Conservation (phyloP, 768 basidiomycete species). For the Dentipellis sp. region DNA sequence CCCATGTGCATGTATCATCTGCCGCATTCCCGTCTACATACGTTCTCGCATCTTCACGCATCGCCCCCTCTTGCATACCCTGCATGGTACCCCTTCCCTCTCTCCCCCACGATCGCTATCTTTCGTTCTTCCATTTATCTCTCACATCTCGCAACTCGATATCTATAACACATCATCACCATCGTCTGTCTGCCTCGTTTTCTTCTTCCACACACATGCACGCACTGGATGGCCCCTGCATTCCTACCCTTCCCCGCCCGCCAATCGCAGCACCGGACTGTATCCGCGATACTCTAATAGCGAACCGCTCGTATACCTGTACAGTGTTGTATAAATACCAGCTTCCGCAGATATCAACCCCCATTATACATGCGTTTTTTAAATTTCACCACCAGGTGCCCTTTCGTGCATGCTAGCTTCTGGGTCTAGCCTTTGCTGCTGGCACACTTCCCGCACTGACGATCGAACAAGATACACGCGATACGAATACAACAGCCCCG, state of each 20-base stretch:
- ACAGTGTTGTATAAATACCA: slow-evolving; percentile 13
- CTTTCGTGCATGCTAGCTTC: too few relatives aligned
- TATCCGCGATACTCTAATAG: slow-evolving; percentile 9
- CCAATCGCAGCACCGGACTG: background rate
- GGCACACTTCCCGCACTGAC: too few relatives aligned
- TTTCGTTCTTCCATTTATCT: background rate
- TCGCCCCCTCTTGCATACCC: background rate
- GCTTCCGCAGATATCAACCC: too few relatives aligned
- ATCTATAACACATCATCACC: background rate
- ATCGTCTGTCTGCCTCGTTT: background rate
- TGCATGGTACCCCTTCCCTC: background rate
- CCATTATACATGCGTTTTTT: too few relatives aligned
- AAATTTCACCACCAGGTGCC: too few relatives aligned
- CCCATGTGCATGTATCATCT: background rate
- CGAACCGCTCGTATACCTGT: slow-evolving; percentile 11
- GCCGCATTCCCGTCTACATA: slow-evolving; percentile 9
- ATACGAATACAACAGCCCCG: background rate
- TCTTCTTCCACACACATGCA: background rate
- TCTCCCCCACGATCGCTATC: background rate
- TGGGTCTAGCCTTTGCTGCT: too few relatives aligned
- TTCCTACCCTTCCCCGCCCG: background rate
- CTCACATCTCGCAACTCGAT: background rate
- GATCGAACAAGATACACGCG: background rate
- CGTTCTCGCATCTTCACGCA: slow-evolving; percentile 10
- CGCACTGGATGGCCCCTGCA: background rate